phyloP scores from a whole-genome alignment of 106 monocot species.

The Platanthera zijinensis region DNA sequence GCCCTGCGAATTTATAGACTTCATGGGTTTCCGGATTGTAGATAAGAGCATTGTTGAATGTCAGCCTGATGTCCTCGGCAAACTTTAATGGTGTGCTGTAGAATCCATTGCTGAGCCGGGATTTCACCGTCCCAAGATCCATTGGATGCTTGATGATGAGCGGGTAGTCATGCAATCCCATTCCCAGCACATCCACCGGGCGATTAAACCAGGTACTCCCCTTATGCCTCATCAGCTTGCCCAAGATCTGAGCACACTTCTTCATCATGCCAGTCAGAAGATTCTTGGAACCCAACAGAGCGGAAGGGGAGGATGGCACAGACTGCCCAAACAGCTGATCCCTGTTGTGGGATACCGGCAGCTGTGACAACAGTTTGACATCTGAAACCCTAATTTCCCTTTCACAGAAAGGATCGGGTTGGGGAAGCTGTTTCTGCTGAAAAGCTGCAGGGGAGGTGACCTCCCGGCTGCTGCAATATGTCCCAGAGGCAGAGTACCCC shows the following conservation, averaged over 20 bases:
- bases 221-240: constrained; percentile 63
- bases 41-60: constrained; percentile 78
- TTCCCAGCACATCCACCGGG: constrained; percentile 63
- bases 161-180: constrained; percentile 73
- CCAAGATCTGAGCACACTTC: constrained; percentile 55
- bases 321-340: background rate
- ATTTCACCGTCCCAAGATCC: constrained; percentile 89
- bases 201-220: constrained; percentile 56
- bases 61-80: constrained; percentile 64
- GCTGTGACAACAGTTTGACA: constrained; percentile 3
- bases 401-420: background rate
- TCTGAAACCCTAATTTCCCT: background rate
- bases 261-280: constrained; percentile 39
- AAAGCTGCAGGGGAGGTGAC: constrained; percentile 11
- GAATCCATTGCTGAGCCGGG: constrained; percentile 25
- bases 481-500: constrained; percentile 13
- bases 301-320: background rate
- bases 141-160: constrained; percentile 72
- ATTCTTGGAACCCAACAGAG: constrained; percentile 21
- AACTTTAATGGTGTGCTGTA: constrained; percentile 51
- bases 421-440: background rate
- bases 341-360: background rate
- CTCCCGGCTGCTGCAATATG: constrained; percentile 19
- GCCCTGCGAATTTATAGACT: constrained; percentile 43
- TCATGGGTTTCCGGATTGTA: constrained; percentile 73